Base-by-base conservation (phyloP, 2,329 filamentous ascomycete genomes). In the Fusarium sp. region DNA sequence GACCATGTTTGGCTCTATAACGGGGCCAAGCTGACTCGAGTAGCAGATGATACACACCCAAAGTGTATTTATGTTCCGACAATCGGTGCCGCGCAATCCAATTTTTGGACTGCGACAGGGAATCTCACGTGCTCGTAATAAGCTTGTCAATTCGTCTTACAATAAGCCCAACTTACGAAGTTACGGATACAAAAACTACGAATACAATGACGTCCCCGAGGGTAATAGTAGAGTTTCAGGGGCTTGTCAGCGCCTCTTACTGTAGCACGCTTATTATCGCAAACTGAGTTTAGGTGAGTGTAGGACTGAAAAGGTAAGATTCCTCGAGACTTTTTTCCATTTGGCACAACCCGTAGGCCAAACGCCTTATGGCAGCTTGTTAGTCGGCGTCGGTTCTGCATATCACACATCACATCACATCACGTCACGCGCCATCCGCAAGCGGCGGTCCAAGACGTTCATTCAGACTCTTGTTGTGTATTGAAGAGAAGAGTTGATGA, bases 351-450 rank as follows among this genome's bases (percentile, higher is more conserved):
- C 46, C 48, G 21, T 52, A n/a, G 21, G 50, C 26, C 39, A 24
- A 50, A 48, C 33, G 50, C 42, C 44, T 59, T 50, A 57, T 62
- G 24, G 57, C 29, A 37, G 42, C 55, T 60, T 39, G 31, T 29
- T 60, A 23, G 38, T 37, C 35, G 16, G 12, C 6, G 38, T 37
- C 35, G 16, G 12, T 8, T 18, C 23, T 55, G 60, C 65, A 62
- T 55, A 57, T 69, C 66, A 63, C 49, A 46, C 43, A 38, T 44
- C 43, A 38, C 52, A 38, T 50, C 31, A 44, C 48, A 59, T 63
- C 66, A 55, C 33, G 49, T 69, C 62, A 41, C 67, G 53, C 57
- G 67, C 63, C 46, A 41, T 70, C 57, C 62, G 48, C 48, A 70
- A 69, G 57, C 62, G 66, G 63, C 43, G 33, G 31, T 43, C 23